Conservation (phyloP, 805 yeast species). For the Schwanniomyces vanrijiae region DNA sequence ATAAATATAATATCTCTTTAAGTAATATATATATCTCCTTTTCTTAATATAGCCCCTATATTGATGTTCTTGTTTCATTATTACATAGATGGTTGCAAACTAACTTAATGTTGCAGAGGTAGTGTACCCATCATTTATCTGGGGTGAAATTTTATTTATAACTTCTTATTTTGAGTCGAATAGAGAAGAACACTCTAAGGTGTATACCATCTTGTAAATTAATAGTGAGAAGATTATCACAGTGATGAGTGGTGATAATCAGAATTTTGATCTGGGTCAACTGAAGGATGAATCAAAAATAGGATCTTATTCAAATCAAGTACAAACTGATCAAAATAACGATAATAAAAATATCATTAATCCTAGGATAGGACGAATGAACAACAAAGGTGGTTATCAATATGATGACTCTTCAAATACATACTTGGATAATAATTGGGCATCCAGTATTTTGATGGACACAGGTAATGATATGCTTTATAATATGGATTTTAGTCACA, state of each 20-base stretch:
- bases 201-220: neutral
- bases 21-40: too few species aligned
- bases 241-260: conserved; percentile 3
- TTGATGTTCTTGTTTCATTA: too few species aligned
- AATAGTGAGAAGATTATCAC: neutral
- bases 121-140: neutral
- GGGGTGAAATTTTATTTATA: neutral
- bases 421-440: conserved; percentile 33
- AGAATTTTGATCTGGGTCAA: neutral
- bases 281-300: neutral
- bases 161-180: neutral
- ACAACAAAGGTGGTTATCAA: neutral
- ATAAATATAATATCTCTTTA: too few species aligned
- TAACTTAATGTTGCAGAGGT: neutral
- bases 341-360: neutral
- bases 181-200: neutral
- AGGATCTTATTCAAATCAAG: neutral
- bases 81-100: neutral
- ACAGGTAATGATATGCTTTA: conserved; percentile 28
- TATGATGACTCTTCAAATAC: neutral
- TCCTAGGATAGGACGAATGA: neutral
- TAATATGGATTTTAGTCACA: conserved; percentile 28
- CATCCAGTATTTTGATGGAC: conserved; percentile 32
- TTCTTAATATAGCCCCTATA: too few species aligned
- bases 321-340: neutral